Conservation (phyloP, 768 basidiomycete genomes). For the Xerocomellus dryophilus region DNA sequence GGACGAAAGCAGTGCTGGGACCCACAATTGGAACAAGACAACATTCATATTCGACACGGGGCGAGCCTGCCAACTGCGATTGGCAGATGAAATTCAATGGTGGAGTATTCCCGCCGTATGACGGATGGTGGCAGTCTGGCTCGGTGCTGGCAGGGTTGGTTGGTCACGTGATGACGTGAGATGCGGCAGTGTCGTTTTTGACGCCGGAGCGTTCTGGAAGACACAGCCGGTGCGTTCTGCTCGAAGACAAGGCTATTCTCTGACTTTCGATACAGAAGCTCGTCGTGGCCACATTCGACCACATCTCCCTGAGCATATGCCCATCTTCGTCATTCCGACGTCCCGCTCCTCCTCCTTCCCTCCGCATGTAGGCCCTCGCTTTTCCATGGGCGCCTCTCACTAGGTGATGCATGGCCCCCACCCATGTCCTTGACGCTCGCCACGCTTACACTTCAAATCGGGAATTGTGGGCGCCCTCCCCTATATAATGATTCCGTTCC, state of each 20-base stretch:
- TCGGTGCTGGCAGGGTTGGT: neutral
- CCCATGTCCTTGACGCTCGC: conserved; percentile 6
- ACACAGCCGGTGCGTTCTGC: too few relatives aligned
- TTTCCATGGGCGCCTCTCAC: conserved; percentile 11
- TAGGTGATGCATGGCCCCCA: conserved; percentile 1
- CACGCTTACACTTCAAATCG: conserved; percentile 6
- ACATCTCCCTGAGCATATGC: neutral
- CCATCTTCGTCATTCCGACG: conserved; percentile 3
- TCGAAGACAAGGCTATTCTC: too few relatives aligned
- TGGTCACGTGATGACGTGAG: conserved; percentile 13
- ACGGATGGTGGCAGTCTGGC: neutral
- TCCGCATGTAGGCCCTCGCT: neutral
- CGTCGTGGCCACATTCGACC: neutral
- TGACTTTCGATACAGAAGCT: conserved; percentile 13
- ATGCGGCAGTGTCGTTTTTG: conserved; percentile 9
- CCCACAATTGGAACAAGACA: conserved; percentile 1
- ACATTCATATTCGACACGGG: neutral
- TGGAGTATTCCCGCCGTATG: neutral
- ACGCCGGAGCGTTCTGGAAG: conserved; percentile 12
- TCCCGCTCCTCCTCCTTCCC: neutral
- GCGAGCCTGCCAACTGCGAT: conserved; percentile 1
- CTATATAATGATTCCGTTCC: too few relatives aligned
- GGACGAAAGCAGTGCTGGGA: conserved; percentile 8
- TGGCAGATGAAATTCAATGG: neutral
- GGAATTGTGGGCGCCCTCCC: conserved; percentile 4